Conservation (phyloP, 805 yeast species). For the Lipomyces starkeyi region DNA sequence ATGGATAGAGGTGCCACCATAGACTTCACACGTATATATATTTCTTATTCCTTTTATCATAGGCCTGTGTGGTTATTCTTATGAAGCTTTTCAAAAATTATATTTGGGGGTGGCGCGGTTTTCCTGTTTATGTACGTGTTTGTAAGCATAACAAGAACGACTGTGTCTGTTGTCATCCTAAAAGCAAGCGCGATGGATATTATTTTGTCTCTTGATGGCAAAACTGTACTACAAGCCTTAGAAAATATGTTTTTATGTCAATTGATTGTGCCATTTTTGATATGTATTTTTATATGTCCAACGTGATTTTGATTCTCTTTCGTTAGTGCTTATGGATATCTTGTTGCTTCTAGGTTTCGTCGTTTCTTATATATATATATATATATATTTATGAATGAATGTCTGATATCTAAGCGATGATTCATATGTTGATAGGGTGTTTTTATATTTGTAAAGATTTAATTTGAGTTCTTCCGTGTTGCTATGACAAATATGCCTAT, state of each 20-base stretch:
- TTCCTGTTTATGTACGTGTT: background rate
- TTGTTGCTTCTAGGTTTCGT: background rate
- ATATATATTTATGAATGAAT: conserved; percentile 1
- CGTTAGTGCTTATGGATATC: background rate
- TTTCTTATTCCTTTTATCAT: background rate
- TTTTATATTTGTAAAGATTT: background rate
- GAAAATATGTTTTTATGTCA: background rate
- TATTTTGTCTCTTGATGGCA: background rate
- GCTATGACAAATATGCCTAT: no score
- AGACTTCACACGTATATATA: background rate
- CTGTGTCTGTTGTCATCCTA: background rate
- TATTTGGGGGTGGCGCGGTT: background rate
- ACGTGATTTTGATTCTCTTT: background rate
- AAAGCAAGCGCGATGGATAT: conserved; percentile 1
- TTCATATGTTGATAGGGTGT: background rate
- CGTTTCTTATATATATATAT: background rate
- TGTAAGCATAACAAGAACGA: background rate
- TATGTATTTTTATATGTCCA: background rate
- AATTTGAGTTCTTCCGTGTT: no score
- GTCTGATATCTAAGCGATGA: background rate
- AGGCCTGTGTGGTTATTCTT: background rate
- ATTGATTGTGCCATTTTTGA: background rate
- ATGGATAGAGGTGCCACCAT: background rate
- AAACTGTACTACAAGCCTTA: background rate
- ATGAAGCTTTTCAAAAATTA: background rate